A percentile compares a stretch with the other conserved stretches of the same genome.
Conservation (phyloP, 345 rosid species). For the Moricandia arvensis region DNA sequence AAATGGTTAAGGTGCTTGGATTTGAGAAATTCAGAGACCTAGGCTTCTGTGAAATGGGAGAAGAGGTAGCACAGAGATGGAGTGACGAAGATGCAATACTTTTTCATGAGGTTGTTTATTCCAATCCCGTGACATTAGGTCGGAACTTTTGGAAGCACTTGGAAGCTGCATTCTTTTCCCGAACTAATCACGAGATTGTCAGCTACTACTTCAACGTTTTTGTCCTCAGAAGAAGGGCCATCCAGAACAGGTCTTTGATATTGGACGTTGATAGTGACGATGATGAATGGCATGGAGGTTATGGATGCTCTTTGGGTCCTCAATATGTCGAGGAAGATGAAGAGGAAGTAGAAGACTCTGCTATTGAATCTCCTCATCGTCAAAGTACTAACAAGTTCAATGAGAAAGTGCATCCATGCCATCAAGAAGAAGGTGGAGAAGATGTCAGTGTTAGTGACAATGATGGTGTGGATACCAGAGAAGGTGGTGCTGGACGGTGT, state of each 20-base stretch:
- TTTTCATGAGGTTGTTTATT: conserved; percentile 55
- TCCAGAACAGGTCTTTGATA: conserved; percentile 56
- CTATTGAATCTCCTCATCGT: conserved; percentile 45
- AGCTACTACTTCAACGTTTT: conserved; percentile 79
- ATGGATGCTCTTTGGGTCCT: conserved; percentile 20
- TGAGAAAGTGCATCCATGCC: conserved; percentile 19
- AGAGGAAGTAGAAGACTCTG: conserved; percentile 52
- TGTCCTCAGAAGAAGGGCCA: conserved; percentile 55
- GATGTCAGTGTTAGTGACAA: conserved; percentile 23
- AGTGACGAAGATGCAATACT: conserved; percentile 54
- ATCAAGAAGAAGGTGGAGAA: conserved; percentile 28
- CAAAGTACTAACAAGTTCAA: neutral
- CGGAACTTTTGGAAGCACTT: conserved; percentile 69
- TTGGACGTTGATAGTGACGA: conserved; percentile 72
- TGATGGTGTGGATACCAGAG: conserved; percentile 34
- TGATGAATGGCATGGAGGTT: conserved; percentile 64
- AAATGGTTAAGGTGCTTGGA: conserved; percentile 50
- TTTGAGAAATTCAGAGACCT: conserved; percentile 48
- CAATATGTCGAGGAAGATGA: conserved; percentile 47
- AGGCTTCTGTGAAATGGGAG: conserved; percentile 77
- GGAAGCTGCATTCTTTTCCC: conserved; percentile 51
- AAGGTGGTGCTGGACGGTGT: conserved; percentile 11
- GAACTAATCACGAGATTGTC: conserved; percentile 56
- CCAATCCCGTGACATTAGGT: conserved; percentile 53
- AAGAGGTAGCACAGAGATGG: conserved; percentile 58